phyloP scores from a whole-genome alignment of 2,329 filamentous ascomycete species.

The Fusarium cicatricum region DNA sequence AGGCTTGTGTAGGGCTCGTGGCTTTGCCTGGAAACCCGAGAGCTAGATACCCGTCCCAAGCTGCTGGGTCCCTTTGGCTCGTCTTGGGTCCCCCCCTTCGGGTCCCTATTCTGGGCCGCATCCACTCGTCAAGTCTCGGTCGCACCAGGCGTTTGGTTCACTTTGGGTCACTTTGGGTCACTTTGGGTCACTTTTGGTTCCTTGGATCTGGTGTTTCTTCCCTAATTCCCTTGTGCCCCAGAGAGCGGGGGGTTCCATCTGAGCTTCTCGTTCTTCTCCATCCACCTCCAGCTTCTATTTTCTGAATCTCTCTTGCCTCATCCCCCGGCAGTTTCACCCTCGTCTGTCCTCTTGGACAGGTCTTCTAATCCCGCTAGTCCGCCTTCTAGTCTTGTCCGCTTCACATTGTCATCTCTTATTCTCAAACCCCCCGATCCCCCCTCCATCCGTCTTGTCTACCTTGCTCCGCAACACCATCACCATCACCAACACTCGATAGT shows the following conservation, averaged over 20 bases:
- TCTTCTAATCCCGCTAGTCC: neutral
- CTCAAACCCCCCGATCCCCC: neutral
- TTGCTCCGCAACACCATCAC: slow-evolving; percentile 6
- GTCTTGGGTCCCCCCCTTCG: slow-evolving; percentile 10
- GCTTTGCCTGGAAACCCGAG: slow-evolving; percentile 35
- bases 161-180: no score
- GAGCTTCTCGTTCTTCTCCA: slow-evolving; percentile 34
- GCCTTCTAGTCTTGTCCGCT: neutral
- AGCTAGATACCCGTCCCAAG: slow-evolving; percentile 44
- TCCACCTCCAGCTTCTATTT: slow-evolving; percentile 32
- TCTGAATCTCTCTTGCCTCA: slow-evolving; percentile 16
- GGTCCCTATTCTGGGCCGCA: slow-evolving; percentile 23
- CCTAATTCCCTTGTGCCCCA: slow-evolving; percentile 4
- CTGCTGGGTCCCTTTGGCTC: slow-evolving; percentile 39
- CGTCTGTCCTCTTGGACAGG: slow-evolving; percentile 8
- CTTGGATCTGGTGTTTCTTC: slow-evolving; percentile 27
- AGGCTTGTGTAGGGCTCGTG: slow-evolving; percentile 34
- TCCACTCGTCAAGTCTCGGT: slow-evolving; percentile 29
- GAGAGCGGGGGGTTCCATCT: slow-evolving; percentile 29
- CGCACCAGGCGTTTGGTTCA: slow-evolving; percentile 31
- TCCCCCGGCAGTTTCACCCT: slow-evolving; percentile 9
- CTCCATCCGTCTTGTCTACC: slow-evolving; percentile 11
- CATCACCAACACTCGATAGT: slow-evolving; percentile 5
- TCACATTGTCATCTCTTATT: neutral
- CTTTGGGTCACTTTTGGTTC: slow-evolving; percentile 12